Base-by-base conservation (phyloP, 441 rosid species). In the Adansonia madagascariensis region DNA sequence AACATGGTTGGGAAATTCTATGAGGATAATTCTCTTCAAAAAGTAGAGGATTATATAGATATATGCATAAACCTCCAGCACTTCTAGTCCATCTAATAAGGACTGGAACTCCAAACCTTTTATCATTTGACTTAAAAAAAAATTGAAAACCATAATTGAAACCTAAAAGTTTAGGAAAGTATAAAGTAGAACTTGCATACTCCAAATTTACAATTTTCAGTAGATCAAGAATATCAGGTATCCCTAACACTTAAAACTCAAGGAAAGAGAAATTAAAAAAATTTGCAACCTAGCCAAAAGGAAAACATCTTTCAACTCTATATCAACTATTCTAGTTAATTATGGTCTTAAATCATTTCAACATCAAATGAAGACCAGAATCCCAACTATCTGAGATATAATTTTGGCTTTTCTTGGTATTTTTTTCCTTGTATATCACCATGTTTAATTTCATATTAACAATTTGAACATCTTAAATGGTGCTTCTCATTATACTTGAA, bases 401-500 rank as follows among this genome's bases (percentile, higher is more conserved):
- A 53, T 53, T n/a, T 53, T 53, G 59, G 8, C 8, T 5, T 53
- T n/a, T 52, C 56, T 14, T 56, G 27, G 27, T 3, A 56, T 1
- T 7, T 8, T 56, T 56, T 10, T 43, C 41, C 74, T 71, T 39
- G 14, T 39, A 55, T 35, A 18, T 55, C 75, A 56, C 52, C 64
- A 39, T 57, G 41, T 72, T 39, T 72, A 72, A 20, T 17, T 72
- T 55, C 4, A 11, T 72, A 39, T 55, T 72, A 12, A 41, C 22
- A 53, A 31, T 71, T 8, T 17, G 49, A 53, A 71, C 20, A 71
- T 53, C 44, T 70, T 71, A 53, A 9, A n/a, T 31, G 31, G 63
- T 24, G 47, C 63, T n/a, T 71, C 75, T 71, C 31, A 35, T 53
- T 68, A 68, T 18, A 53, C 75, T 11, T 17, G n/a, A 49, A 24